Evolutionary conservation across 345 rosid genomes (phyloP).

Genomic region (Stellera chamaejasme): DNA sequence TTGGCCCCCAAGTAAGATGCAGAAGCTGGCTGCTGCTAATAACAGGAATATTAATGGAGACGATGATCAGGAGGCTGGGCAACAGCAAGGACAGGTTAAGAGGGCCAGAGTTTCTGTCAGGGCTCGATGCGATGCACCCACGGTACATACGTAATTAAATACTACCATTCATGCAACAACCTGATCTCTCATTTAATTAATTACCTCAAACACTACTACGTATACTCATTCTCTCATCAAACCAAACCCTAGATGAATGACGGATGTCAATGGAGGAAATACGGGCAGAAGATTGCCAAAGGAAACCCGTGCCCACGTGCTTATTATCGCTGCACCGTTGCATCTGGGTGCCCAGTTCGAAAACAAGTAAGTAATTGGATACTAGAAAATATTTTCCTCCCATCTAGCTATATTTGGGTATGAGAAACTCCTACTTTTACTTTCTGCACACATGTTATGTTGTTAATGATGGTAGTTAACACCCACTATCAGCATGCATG

Average conservation of each 20-base stretch:
- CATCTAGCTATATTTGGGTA: too few relatives aligned
- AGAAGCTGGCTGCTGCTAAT: constrained; percentile 23
- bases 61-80: constrained; percentile 32
- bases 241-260: constrained; percentile 53
- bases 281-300: constrained; percentile 83
- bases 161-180: too few relatives aligned
- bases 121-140: constrained; percentile 79
- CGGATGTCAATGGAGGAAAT: constrained; percentile 98
- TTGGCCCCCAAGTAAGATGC: constrained; percentile 44
- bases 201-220: neutral
- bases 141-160: constrained; percentile 26
- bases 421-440: too few relatives aligned
- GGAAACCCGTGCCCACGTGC: constrained; percentile 95
- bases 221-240: neutral
- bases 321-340: constrained; percentile 81
- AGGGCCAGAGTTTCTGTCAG: constrained; percentile 91
- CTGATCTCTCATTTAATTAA: neutral
- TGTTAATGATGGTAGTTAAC: too few relatives aligned
- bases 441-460: too few relatives aligned
- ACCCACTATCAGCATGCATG: too few relatives aligned
- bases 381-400: neutral
- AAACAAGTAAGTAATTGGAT: constrained; percentile 49
- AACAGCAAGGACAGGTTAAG: constrained; percentile 39
- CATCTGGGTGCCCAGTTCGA: constrained; percentile 78
- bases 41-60: constrained; percentile 18